Conservation (phyloP, 2,329 filamentous ascomycete genomes). For the Thermothelomyces thermophilus region DNA sequence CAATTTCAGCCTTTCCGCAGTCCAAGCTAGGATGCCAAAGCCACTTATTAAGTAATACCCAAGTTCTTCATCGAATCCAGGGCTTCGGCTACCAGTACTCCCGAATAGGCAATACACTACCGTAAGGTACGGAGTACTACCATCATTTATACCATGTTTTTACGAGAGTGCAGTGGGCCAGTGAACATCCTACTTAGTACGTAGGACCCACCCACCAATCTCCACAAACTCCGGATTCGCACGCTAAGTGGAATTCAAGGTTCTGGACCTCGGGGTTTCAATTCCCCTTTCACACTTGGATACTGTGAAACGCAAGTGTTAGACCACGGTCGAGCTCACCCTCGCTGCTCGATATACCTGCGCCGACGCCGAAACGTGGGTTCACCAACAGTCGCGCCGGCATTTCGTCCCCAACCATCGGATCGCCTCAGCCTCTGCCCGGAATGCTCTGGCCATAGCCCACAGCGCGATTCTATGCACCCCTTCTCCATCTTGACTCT, state of each 20-base stretch:
- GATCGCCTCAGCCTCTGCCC: slow-evolving; percentile 7
- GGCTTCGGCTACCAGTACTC: no score
- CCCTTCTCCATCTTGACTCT: slow-evolving; percentile 92
- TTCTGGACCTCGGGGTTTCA: neutral
- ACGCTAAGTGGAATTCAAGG: neutral
- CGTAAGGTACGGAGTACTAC: no score
- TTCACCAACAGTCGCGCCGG: neutral
- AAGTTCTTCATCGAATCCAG: no score
- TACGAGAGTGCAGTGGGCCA: no score
- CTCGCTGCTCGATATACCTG: neutral
- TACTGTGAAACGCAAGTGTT: neutral
- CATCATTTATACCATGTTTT: no score
- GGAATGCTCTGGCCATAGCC: slow-evolving; percentile 40
- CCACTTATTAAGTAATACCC: no score
- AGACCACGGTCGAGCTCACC: neutral
- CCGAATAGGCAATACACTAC: no score
- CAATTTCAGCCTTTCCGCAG: no score
- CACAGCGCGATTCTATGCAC: slow-evolving; percentile 68
- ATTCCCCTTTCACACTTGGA: neutral
- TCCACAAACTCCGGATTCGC: neutral
- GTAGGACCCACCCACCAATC: neutral
- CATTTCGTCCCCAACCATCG: neutral
- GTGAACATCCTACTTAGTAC: no score
- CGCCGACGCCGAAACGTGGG: neutral
- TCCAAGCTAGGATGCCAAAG: no score